Evolutionary conservation across 208 protist species (phyloP).

Genomic region (Borovskyia barvae): DNA sequence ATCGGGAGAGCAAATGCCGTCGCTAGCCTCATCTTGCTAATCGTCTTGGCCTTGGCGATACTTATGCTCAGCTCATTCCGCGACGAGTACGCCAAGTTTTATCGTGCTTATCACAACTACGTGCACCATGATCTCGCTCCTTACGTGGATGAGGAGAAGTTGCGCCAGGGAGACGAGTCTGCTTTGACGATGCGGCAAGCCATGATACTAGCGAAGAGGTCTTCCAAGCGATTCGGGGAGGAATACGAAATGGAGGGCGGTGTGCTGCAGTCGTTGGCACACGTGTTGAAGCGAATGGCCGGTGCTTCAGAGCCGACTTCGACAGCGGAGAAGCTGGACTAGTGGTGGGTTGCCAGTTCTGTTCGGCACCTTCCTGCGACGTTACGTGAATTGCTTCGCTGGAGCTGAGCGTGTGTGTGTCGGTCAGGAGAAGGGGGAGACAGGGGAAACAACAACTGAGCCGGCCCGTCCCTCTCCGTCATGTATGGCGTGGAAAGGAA

Average conservation of each 20-base stretch:
- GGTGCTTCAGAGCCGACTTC: too few species aligned
- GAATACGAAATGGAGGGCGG: constrained; percentile 48
- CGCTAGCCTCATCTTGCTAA: constrained; percentile 25
- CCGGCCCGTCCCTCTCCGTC: too few species aligned
- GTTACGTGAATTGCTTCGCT: too few species aligned
- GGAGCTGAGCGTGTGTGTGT: too few species aligned
- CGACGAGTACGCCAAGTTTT: constrained; percentile 21
- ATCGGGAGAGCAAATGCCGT: constrained; percentile 31
- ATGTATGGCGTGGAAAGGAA: too few species aligned
- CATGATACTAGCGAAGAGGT: constrained; percentile 61
- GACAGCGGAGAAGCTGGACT: too few species aligned
- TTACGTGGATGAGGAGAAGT: constrained; percentile 27
- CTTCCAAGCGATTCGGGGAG: constrained; percentile 51
- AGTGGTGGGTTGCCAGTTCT: too few species aligned
- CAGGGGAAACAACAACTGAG: too few species aligned
- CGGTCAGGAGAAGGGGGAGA: too few species aligned
- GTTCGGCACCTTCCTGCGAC: too few species aligned
- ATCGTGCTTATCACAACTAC: constrained; percentile 27
- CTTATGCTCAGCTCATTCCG: constrained; percentile 48
- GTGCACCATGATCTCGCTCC: constrained; percentile 38
- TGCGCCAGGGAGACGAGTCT: constrained; percentile 12
- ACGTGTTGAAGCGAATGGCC: constrained; percentile 12
- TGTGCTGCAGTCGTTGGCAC: constrained; percentile 19
- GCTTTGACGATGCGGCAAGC: constrained; percentile 37
- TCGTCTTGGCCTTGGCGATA: constrained; percentile 27